Conservation (phyloP, 2,329 filamentous ascomycete genomes). For the Pseudohalonectria lignicola region DNA sequence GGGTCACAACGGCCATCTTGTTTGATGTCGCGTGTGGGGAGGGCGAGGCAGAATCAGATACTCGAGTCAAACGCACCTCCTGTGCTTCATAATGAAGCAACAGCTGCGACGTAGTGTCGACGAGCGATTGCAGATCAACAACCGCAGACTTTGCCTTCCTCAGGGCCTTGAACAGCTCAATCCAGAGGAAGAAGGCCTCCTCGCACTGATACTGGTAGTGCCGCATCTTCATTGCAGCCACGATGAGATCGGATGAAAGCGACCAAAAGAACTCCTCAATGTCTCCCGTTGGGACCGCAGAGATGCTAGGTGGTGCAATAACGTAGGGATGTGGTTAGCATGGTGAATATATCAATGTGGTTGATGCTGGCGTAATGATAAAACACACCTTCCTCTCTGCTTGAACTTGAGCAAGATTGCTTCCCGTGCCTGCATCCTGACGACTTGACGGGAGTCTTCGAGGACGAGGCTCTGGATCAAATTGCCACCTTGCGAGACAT, state of each 20-base stretch:
- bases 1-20: background rate
- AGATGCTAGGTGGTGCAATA: no score
- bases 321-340: no score
- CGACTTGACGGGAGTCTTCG: constrained; percentile 19
- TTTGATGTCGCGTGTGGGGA: no score
- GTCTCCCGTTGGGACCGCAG: constrained; percentile 19
- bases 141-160: constrained; percentile 17
- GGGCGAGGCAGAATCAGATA: no score
- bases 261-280: constrained; percentile 39
- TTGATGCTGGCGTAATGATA: no score
- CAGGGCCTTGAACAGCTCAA: constrained; percentile 27
- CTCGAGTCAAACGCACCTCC: constrained; percentile 20
- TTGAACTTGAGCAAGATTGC: constrained; percentile 9
- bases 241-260: constrained; percentile 24
- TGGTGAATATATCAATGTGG: no score
- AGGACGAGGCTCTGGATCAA: constrained; percentile 25
- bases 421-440: constrained; percentile 23
- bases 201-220: constrained; percentile 26
- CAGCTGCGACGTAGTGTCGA: constrained; percentile 11
- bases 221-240: constrained; percentile 19
- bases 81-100: constrained; percentile 18
- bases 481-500: background rate
- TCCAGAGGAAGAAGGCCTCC: constrained; percentile 32
- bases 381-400: constrained; percentile 7
- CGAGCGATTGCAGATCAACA: constrained; percentile 17